Base-by-base conservation (phyloP, 176 grass and related monocot genomes). In the Eragrostis nindensis region DNA sequence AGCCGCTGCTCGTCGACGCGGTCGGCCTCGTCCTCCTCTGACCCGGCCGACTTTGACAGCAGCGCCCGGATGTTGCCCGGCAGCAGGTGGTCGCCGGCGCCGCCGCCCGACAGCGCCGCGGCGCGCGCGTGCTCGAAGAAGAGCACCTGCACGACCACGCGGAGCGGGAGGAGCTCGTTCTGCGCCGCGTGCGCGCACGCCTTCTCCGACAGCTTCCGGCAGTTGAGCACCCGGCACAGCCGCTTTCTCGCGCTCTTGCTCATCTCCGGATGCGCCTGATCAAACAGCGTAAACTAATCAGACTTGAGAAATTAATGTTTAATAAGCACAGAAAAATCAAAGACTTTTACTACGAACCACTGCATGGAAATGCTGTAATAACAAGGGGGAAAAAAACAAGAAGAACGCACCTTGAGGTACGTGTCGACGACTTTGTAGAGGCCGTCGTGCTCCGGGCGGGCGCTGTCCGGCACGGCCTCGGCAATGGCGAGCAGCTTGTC, bases 81-180 rank as follows among this genome's bases (percentile, higher is more conserved):
- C 42, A 93, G 74, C 32, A 36, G 32, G 32, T 36, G 2, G 14
- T 92, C 89, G 15, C 14, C 78, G 45, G 68, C 78, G 45, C 68
- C 44, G 6, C 48, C 56, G 48, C 90, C 83, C 2, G 72, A 66
- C 12, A 87, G 21, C 80, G 86, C 86, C 76, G 84, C 90, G 0
- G 97, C 77, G 27, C 97, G 97, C 36, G 90, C 93, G 56, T 92
- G 92, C 82, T 99, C 97, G 71, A 93, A 99, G 93, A 99, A 99
- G 30, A 99, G 89, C 66, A 99, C 97, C 79, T 99, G 97, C 81
- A 99, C 89, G 0, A 99, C 91, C 24, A 99, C 87, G 44, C 97
- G 79, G 11, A 99, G 87, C 5, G 97, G 97, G 45, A 99, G 91
- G 3, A 91, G 73, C 80, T 96, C 93, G 57, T 99, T 99, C 87